Base-by-base conservation (phyloP, 139 green algal genomes). In the Micractinium conductrix region DNA sequence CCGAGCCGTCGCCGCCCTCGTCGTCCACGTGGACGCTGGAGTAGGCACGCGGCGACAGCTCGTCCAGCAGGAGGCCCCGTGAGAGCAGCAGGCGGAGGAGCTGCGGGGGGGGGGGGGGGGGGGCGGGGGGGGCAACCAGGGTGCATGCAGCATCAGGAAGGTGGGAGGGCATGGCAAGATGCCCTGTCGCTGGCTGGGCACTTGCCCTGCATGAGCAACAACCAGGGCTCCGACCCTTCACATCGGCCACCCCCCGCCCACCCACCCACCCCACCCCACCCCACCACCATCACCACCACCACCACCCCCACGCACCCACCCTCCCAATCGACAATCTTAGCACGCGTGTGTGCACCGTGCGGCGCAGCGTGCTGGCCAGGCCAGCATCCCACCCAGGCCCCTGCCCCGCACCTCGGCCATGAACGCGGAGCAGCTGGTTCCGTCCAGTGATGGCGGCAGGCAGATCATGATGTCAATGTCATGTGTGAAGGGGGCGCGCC, bases 381-480 rank as follows among this genome's bases (percentile, higher is more conserved):
- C 28, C n/a, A 14, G 12, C 35, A 45, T 7, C 35, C 67, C n/a
- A 28, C 63, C n/a, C 22, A 30, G 2, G 4, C 22, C 3, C 21
- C n/a, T n/a, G n/a, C n/a, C n/a, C 40, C 70, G 14, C 43, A 78
- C 70, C 70, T 78, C 70, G 9, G 70, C 38, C 70, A 78, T 26
- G 26, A 78, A 37, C 22, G n/a, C 70, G 9, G 30, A 26, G 70
- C 42, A 58, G 70, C n/a, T 28, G 42, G 14, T 16, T 10, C 45
- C 28, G 28, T 42, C 26, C 70, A 78, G 70, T 10, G 70, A 78
- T 26, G 70, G 55, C 26, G 88, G 88, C 44, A 85, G 69, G 67
- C 89, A 76, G 37, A 89, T 65, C 35, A 91, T 69, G 17, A 91
- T 87, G 80, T 95, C 92, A 26, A 93, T 88, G 45, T 95, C 92